Percentiles rank a stretch among this genome's conserved stretches.
phyloP scores from a whole-genome alignment of 1,284 basidiomycete genomes.

The Somion occarium region DNA sequence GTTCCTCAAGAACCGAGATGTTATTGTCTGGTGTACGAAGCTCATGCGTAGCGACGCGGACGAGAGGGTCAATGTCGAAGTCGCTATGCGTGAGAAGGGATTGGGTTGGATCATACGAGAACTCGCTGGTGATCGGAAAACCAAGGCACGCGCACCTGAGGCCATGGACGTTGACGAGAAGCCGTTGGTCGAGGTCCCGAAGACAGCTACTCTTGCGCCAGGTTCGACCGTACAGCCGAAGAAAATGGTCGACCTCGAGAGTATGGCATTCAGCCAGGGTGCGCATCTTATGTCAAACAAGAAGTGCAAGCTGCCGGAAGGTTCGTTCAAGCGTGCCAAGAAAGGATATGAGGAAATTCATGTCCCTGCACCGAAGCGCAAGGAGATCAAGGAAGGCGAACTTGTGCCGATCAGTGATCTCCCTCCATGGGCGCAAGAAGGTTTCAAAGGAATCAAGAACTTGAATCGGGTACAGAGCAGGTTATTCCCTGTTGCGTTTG shows the following conservation, averaged over 20 bases:
- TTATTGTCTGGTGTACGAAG: slow-evolving; percentile 98
- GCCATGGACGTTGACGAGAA: slow-evolving; percentile 79
- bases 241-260: slow-evolving; percentile 84
- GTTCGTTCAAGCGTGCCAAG: slow-evolving; percentile 94
- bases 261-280: slow-evolving; percentile 94
- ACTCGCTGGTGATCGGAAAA: slow-evolving; percentile 72
- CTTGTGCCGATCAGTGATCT: slow-evolving; percentile 73
- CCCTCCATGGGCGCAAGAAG: slow-evolving; percentile 85
- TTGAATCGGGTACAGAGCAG: slow-evolving; percentile 95
- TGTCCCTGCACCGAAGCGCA: slow-evolving; percentile 89
- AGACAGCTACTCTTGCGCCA: slow-evolving; percentile 85
- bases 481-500: slow-evolving; percentile 90
- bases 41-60: slow-evolving; percentile 88
- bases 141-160: slow-evolving; percentile 45
- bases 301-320: slow-evolving; percentile 96
- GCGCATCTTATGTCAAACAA: slow-evolving; percentile 98
- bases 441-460: slow-evolving; percentile 74
- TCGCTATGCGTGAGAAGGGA: slow-evolving; percentile 97
- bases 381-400: slow-evolving; percentile 63
- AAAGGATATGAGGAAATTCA: slow-evolving; percentile 99
- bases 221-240: slow-evolving; percentile 88
- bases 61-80: slow-evolving; percentile 91
- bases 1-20: slow-evolving; percentile 94
- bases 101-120: slow-evolving; percentile 94
- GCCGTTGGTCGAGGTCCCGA: slow-evolving; percentile 57